phyloP scores from a whole-genome alignment of 2,329 filamentous ascomycete genomes.

The Epichloe bromicola region DNA sequence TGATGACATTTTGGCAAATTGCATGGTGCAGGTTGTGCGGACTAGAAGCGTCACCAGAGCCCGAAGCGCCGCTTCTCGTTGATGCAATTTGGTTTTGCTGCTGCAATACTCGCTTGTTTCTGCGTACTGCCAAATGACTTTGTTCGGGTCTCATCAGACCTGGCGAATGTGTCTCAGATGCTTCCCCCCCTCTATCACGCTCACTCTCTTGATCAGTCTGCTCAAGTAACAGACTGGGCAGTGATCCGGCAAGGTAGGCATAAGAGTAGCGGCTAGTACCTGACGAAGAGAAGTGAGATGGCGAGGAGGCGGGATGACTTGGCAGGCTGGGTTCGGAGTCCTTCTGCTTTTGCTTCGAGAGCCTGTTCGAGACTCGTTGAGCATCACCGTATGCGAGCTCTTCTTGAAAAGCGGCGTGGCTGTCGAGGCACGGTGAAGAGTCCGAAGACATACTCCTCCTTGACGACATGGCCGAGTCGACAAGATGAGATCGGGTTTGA shows the following conservation, averaged over 20 bases:
- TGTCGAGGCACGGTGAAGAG: neutral
- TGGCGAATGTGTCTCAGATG: neutral
- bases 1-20: neutral
- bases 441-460: neutral
- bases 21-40: neutral
- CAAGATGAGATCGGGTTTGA: neutral
- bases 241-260: conserved; percentile 3
- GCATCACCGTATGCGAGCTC: neutral
- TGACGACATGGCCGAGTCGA: neutral
- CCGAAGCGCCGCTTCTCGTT: neutral
- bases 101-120: neutral
- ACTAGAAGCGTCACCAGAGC: neutral
- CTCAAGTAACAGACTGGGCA: neutral
- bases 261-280: conserved; percentile 1
- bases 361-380: neutral
- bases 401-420: neutral
- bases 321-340: neutral
- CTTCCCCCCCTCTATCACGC: neutral
- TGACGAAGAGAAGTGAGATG: neutral
- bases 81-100: neutral
- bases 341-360: conserved; percentile 1
- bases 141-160: neutral
- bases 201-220: neutral
- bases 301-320: neutral
- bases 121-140: neutral